These are phyloP conservation scores for Euphorbia tirucalli DNA, from an alignment of 345 rosid species.

Conservation along the genomic window DNA sequence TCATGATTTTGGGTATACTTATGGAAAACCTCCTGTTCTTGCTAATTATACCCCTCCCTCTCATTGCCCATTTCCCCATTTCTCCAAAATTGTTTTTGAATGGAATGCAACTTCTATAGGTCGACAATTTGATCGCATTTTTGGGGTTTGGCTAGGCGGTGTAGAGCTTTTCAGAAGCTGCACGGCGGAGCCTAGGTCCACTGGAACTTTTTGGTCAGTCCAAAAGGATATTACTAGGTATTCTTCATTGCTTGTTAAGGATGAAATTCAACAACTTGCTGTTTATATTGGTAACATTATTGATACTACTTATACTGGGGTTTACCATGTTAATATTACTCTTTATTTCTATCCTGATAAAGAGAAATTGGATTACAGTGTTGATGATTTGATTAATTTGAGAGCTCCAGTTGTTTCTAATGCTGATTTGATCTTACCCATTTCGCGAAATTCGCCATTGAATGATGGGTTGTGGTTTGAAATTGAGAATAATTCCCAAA, in stretches of 20 bases:
- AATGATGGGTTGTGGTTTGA: constrained; percentile 90
- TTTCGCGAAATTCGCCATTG: constrained; percentile 61
- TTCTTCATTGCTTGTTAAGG: constrained; percentile 55
- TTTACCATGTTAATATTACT: constrained; percentile 65
- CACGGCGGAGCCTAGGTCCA: constrained; percentile 76
- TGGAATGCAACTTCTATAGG: constrained; percentile 77
- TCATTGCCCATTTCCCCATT: constrained; percentile 41
- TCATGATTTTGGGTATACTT: constrained; percentile 72
- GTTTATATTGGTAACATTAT: constrained; percentile 68
- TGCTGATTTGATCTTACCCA: constrained; percentile 76
- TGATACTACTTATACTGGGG: constrained; percentile 67
- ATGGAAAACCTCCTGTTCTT: constrained; percentile 61
- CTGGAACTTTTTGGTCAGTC: constrained; percentile 77
- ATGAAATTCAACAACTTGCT: constrained; percentile 50
- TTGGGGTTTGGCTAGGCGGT: constrained; percentile 84
- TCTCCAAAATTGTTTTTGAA: constrained; percentile 74
- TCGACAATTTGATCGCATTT: constrained; percentile 77
- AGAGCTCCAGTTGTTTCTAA: constrained; percentile 35
- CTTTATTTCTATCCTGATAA: constrained; percentile 60
- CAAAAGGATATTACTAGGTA: constrained; percentile 83
- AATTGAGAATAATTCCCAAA: constrained; percentile 47
- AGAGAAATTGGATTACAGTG: constrained; percentile 10
- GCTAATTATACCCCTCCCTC: constrained; percentile 68
- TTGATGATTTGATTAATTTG: constrained; percentile 12
- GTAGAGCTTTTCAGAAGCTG: constrained; percentile 94